Conservation (phyloP, 2,329 filamentous ascomycete genomes). For the Nannizzia gypsea region DNA sequence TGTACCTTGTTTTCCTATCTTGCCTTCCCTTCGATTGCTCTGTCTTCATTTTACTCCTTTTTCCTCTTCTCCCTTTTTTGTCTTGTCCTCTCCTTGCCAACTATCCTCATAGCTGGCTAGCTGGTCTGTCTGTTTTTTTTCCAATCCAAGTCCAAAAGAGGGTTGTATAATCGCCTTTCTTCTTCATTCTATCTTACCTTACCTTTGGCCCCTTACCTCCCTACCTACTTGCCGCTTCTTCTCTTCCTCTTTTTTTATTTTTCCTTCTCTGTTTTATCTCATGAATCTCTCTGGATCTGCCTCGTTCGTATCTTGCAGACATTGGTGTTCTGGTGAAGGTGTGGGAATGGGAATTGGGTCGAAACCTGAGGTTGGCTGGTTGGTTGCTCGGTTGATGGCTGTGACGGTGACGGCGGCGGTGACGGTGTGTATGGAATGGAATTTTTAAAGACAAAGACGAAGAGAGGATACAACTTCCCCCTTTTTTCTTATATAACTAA, state of each 20-base stretch:
- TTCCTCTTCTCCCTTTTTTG: background rate
- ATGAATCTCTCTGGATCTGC: slow-evolving; percentile 11
- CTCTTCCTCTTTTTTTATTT: slow-evolving; percentile 13
- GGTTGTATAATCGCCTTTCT: slow-evolving; percentile 15
- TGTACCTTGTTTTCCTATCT: slow-evolving; percentile 9
- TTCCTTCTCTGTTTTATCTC: slow-evolving; percentile 14
- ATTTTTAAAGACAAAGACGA: background rate
- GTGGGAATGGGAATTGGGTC: slow-evolving; percentile 5
- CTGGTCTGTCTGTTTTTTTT: background rate
- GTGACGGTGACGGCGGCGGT: too few relatives aligned
- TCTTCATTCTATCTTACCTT: slow-evolving; percentile 22
- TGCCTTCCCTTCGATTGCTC: slow-evolving; percentile 3
- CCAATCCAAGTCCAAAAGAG: slow-evolving; percentile 11
- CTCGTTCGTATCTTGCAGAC: slow-evolving; percentile 1
- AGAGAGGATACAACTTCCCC: background rate
- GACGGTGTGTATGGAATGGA: background rate
- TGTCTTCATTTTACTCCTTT: slow-evolving; percentile 8
- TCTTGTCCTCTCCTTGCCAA: background rate
- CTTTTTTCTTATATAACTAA: background rate
- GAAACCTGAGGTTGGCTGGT: too few relatives aligned
- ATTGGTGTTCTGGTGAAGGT: slow-evolving; percentile 12
- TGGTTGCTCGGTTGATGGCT: too few relatives aligned
- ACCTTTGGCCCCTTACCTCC: too few relatives aligned
- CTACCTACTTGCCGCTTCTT: background rate
- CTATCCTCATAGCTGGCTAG: slow-evolving; percentile 2